These are phyloP conservation scores for Lactarius tabidus DNA, from an alignment of 768 basidiomycete genomes.

Conservation along the genomic window DNA sequence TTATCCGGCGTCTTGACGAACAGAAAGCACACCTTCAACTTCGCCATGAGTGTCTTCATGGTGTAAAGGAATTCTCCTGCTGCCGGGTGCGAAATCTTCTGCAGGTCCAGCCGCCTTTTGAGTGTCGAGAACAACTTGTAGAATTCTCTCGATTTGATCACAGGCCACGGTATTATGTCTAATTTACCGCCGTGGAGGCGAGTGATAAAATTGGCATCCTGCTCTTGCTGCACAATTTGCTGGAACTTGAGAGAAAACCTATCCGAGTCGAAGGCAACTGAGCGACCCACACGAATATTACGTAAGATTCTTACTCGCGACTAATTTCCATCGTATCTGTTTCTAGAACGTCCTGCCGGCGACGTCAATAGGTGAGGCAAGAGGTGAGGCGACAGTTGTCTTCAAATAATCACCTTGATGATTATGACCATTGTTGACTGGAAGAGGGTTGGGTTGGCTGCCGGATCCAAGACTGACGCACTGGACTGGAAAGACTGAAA, in stretches of 20 bases:
- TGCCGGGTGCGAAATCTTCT: conserved; percentile 44
- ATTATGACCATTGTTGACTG: conserved; percentile 56
- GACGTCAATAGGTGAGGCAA: not conserved
- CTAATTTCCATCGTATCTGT: conserved; percentile 54
- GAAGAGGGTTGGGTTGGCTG: conserved; percentile 54
- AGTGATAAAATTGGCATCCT: conserved; percentile 60
- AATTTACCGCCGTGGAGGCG: conserved; percentile 52
- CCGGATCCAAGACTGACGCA: conserved; percentile 52
- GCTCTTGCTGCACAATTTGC: conserved; percentile 56
- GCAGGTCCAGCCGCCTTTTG: conserved; percentile 45
- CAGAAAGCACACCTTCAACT: conserved; percentile 2
- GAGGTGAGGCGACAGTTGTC: not conserved
- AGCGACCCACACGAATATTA: too few relatives aligned
- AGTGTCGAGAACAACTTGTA: conserved; percentile 50
- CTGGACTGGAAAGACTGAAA: conserved; percentile 60
- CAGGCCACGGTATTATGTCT: conserved; percentile 53
- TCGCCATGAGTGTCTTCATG: conserved; percentile 18
- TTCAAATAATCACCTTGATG: conserved; percentile 44
- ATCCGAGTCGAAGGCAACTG: too few relatives aligned
- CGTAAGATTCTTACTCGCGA: conserved; percentile 37
- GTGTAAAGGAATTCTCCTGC: conserved; percentile 48
- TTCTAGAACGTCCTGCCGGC: conserved; percentile 53
- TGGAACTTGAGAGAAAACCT: conserved; percentile 51
- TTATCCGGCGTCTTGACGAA: too few relatives aligned
- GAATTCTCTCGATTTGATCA: conserved; percentile 43